Evolutionary conservation across 495 filamentous ascomycete species (phyloP).

Genomic region (Podospora sp.): DNA sequence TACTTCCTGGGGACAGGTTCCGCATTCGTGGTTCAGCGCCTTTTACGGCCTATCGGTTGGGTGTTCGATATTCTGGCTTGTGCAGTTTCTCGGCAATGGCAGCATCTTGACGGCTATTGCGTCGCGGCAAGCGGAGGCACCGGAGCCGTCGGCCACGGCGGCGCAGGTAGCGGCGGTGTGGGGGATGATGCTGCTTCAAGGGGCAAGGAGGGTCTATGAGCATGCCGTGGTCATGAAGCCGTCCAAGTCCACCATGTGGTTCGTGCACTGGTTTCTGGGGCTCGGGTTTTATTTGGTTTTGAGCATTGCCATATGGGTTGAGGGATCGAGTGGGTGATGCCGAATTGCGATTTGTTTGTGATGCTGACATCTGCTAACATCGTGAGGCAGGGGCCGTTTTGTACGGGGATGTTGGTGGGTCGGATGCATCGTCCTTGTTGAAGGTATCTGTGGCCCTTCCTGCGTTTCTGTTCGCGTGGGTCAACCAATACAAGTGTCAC

Average conservation of each 20-base stretch:
- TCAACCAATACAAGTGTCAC: slow-evolving; percentile 81
- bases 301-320: slow-evolving; percentile 80
- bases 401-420: slow-evolving; percentile 36
- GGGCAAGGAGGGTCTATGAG: slow-evolving; percentile 73
- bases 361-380: slow-evolving; percentile 13
- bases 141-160: slow-evolving; percentile 55
- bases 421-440: slow-evolving; percentile 49
- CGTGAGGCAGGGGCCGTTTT: slow-evolving; percentile 31
- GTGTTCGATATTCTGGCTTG: slow-evolving; percentile 75
- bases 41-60: slow-evolving; percentile 78
- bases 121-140: slow-evolving; percentile 31
- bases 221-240: slow-evolving; percentile 62
- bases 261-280: slow-evolving; percentile 79
- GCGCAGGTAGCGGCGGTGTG: slow-evolving; percentile 70
- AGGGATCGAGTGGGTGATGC: slow-evolving; percentile 67
- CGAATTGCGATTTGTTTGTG: slow-evolving; percentile 4
- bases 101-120: slow-evolving; percentile 48
- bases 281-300: slow-evolving; percentile 74
- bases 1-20: slow-evolving; percentile 58
- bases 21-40: slow-evolving; percentile 83
- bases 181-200: slow-evolving; percentile 74
- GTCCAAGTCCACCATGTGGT: slow-evolving; percentile 73
- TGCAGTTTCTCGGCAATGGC: slow-evolving; percentile 65
- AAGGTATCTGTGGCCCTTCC: slow-evolving; percentile 64
- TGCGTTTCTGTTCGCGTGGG: slow-evolving; percentile 73